A percentile compares a stretch with the other conserved stretches of the same genome.
Conservation (phyloP, 1,139 yeast species). For the Pichia inconspicua region DNA sequence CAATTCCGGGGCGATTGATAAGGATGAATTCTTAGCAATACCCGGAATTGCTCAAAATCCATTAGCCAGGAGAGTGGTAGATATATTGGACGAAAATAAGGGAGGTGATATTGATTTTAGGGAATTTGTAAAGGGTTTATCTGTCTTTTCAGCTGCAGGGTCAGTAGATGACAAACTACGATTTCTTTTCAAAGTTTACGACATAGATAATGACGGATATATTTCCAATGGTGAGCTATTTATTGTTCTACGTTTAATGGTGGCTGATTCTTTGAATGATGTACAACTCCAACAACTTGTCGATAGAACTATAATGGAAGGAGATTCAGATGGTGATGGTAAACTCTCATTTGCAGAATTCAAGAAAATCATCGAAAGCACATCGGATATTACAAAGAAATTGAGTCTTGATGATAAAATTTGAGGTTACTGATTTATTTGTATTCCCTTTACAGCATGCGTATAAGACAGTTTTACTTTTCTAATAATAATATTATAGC, state of each 20-base stretch:
- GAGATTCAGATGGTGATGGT: constrained; percentile 89
- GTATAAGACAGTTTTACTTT: too few species aligned
- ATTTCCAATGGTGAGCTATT: constrained; percentile 93
- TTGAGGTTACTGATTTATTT: constrained; percentile 3
- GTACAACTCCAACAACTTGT: constrained; percentile 90
- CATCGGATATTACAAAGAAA: constrained; percentile 32
- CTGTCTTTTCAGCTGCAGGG: constrained; percentile 88
- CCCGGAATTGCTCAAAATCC: constrained; percentile 93
- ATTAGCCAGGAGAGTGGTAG: constrained; percentile 80
- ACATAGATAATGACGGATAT: constrained; percentile 90
- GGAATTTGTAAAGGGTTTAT: constrained; percentile 84
- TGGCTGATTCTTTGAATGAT: constrained; percentile 81
- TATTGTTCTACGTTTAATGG: constrained; percentile 93
- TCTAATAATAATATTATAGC: not conserved
- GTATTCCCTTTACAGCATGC: too few species aligned
- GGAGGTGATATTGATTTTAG: constrained; percentile 93
- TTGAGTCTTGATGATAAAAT: constrained; percentile 24
- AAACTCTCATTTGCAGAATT: constrained; percentile 82
- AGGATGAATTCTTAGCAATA: constrained; percentile 79
- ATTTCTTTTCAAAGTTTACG: constrained; percentile 91
- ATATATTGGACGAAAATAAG: constrained; percentile 88
- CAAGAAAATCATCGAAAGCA: constrained; percentile 55
- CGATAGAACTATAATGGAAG: constrained; percentile 92
- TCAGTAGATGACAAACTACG: constrained; percentile 72
- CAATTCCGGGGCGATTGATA: constrained; percentile 86